Evolutionary conservation across 1,284 basidiomycete species (phyloP).

Genomic region (Boletus mariae): DNA sequence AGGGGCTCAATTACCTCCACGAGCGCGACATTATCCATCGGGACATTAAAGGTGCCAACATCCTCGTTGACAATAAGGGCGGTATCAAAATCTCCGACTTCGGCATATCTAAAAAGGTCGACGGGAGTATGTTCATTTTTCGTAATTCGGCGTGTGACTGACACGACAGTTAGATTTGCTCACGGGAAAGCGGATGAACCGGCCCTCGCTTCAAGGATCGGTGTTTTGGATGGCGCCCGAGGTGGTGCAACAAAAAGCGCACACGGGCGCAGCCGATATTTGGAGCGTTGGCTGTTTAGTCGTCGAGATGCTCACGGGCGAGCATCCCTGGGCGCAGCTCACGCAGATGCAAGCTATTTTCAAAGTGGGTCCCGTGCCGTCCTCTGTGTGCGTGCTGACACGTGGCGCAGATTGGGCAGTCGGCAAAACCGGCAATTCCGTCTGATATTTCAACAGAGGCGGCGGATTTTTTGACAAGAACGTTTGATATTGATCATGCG

Average conservation of each 20-base stretch:
- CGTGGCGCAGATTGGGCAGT: slow-evolving; percentile 74
- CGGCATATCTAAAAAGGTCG: slow-evolving; percentile 95
- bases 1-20: slow-evolving; percentile 91
- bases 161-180: slow-evolving; percentile 57
- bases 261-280: slow-evolving; percentile 95
- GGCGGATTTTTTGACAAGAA: slow-evolving; percentile 77
- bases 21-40: slow-evolving; percentile 95
- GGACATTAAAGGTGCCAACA: slow-evolving; percentile 98
- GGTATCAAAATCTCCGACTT: slow-evolving; percentile 99
- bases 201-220: slow-evolving; percentile 92
- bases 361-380: slow-evolving; percentile 51
- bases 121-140: slow-evolving; percentile 70
- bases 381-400: not conserved
- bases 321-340: slow-evolving; percentile 95
- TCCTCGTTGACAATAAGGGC: slow-evolving; percentile 97
- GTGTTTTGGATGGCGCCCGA: slow-evolving; percentile 99
- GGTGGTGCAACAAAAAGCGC: slow-evolving; percentile 93
- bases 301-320: slow-evolving; percentile 97
- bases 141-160: slow-evolving; percentile 3
- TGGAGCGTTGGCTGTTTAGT: slow-evolving; percentile 98
- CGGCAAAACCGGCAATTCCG: slow-evolving; percentile 79
- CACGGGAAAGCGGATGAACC: slow-evolving; percentile 73
- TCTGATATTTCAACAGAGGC: slow-evolving; percentile 85
- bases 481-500: slow-evolving; percentile 83
- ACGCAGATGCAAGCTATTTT: slow-evolving; percentile 99